phyloP scores from a whole-genome alignment of 2,329 filamentous ascomycete species.

The Penicillium sp. region DNA sequence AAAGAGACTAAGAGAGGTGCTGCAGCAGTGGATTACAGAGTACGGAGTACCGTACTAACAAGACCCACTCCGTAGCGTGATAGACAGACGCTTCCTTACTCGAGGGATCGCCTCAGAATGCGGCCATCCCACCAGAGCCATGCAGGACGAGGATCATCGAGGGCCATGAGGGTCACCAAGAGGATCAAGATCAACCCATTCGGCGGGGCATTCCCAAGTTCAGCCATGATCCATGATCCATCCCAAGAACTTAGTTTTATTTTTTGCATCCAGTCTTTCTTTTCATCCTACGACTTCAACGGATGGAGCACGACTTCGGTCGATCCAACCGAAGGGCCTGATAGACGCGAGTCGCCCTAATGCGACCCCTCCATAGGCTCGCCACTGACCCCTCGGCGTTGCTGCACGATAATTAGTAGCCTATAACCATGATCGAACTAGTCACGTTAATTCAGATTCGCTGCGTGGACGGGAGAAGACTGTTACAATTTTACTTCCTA shows the following conservation, averaged over 20 bases:
- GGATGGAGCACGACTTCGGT: slow-evolving; percentile 5
- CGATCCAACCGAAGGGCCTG: slow-evolving; percentile 20
- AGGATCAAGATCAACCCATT: slow-evolving; percentile 3
- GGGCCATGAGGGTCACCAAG: slow-evolving; percentile 2
- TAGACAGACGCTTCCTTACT: slow-evolving; percentile 17
- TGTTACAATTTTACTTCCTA: not conserved
- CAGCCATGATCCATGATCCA: not conserved
- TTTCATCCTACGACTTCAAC: not conserved
- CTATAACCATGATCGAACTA: slow-evolving; percentile 6
- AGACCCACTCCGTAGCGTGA: slow-evolving; percentile 21
- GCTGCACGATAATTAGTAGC: slow-evolving; percentile 13
- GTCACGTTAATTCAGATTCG: slow-evolving; percentile 7
- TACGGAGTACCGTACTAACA: not conserved
- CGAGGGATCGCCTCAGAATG: slow-evolving; percentile 26
- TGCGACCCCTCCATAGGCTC: slow-evolving; percentile 10
- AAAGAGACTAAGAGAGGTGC: not conserved
- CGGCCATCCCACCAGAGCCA: slow-evolving; percentile 12
- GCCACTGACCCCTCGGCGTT: slow-evolving; percentile 8
- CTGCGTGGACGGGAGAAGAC: not conserved
- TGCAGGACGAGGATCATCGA: slow-evolving; percentile 7
- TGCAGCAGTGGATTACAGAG: too few species aligned
- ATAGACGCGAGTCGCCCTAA: slow-evolving; percentile 14
- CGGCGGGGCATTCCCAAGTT: slow-evolving; percentile 8
- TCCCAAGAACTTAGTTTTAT: not conserved
- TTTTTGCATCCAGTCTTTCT: not conserved